Percentiles rank a stretch among this genome's conserved stretches.
Conservation (phyloP, 2,329 filamentous ascomycete species). For the Aureobasidium sp. region DNA sequence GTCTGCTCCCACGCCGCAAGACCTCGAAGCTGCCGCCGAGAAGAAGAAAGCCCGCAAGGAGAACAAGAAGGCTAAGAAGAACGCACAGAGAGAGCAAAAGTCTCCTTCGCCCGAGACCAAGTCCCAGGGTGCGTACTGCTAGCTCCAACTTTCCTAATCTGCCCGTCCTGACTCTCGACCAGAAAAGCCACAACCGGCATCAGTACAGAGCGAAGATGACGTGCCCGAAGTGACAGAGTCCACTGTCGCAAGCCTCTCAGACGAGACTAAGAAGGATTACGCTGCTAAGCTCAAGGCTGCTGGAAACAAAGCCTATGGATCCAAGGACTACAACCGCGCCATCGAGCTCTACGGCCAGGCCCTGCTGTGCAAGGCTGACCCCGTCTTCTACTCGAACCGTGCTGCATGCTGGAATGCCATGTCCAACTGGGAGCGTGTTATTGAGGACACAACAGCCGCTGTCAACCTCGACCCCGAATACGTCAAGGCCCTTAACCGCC, state of each 20-base stretch:
- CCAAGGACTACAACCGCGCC: constrained; percentile 86
- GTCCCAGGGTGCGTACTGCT: not conserved
- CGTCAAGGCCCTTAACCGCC: constrained; percentile 93
- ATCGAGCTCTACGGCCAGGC: constrained; percentile 95
- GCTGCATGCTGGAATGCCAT: constrained; percentile 95
- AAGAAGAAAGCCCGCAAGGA: constrained; percentile 86
- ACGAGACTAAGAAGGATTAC: constrained; percentile 71
- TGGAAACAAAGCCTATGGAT: constrained; percentile 92
- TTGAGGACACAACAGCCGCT: constrained; percentile 93
- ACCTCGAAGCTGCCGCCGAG: constrained; percentile 27
- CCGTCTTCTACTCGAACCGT: constrained; percentile 98
- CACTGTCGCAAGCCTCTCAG: constrained; percentile 34
- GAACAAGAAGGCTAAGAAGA: constrained; percentile 72
- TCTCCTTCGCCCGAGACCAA: constrained; percentile 13
- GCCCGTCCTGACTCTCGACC: not conserved
- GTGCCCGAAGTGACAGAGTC: constrained; percentile 42
- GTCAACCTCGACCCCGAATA: constrained; percentile 92
- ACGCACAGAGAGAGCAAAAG: constrained; percentile 39
- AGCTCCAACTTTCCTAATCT: not conserved
- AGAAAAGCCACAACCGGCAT: constrained; percentile 23
- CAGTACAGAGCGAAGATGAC: constrained; percentile 34
- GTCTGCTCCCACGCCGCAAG: constrained; percentile 33
- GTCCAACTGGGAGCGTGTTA: constrained; percentile 87
- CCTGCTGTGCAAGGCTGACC: constrained; percentile 92
- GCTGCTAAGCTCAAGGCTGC: constrained; percentile 88